Conservation (phyloP, 2,329 filamentous ascomycete genomes). For the Phyllosticta citrichinensis region DNA sequence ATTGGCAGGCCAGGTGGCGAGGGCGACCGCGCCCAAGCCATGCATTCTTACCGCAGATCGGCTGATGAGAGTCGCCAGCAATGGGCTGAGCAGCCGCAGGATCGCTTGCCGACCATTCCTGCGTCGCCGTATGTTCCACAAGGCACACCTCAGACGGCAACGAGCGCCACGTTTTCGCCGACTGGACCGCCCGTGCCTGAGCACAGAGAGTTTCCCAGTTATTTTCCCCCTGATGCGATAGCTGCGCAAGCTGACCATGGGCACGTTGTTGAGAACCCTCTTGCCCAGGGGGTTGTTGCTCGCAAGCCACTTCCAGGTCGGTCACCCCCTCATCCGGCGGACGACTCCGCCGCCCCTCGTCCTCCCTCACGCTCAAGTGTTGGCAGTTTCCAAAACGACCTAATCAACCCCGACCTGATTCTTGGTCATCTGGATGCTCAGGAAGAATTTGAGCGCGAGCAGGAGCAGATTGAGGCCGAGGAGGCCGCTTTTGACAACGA, state of each 20-base stretch:
- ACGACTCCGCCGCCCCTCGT: conserved; percentile 19
- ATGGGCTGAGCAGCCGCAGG: conserved; percentile 18
- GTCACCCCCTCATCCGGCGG: conserved; percentile 27
- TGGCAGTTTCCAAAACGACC: conserved; percentile 32
- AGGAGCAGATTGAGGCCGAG: conserved; percentile 34
- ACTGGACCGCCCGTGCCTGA: conserved; percentile 27
- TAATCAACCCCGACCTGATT: conserved; percentile 34
- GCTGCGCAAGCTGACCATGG: conserved; percentile 9
- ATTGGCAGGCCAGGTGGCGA: conserved; percentile 22
- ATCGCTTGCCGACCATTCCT: conserved; percentile 36
- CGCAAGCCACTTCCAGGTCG: conserved; percentile 34
- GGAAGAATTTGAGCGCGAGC: conserved; percentile 15
- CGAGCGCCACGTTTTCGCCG: conserved; percentile 19
- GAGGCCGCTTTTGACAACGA: conserved; percentile 53
- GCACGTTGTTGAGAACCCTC: conserved; percentile 18
- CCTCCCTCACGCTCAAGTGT: conserved; percentile 33
- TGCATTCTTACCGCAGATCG: background rate
- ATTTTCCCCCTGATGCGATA: conserved; percentile 14
- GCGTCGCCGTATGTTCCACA: conserved; percentile 35
- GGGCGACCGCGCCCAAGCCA: conserved; percentile 14
- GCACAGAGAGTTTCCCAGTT: conserved; percentile 20
- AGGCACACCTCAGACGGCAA: conserved; percentile 19
- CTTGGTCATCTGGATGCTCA: conserved; percentile 29
- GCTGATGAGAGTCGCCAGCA: conserved; percentile 4
- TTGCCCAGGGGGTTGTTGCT: conserved; percentile 1